Evolutionary conservation across 2,329 filamentous ascomycete genomes (phyloP).

Genomic region (Verticillium nubilum): DNA sequence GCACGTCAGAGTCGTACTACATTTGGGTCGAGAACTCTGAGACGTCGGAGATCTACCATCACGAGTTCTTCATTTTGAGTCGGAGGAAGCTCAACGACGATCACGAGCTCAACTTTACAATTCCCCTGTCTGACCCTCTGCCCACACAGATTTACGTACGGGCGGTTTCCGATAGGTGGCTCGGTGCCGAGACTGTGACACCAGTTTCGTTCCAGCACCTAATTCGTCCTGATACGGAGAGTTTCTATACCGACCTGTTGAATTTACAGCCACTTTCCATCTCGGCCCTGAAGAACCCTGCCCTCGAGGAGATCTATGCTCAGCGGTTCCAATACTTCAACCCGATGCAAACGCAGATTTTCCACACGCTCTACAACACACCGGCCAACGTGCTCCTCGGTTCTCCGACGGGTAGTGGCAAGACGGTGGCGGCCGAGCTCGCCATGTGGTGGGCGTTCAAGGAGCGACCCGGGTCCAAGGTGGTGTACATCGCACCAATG

Average conservation of each 20-base stretch:
- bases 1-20: constrained; percentile 93
- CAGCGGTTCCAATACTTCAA: constrained; percentile 95
- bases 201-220: constrained; percentile 97
- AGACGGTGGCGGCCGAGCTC: constrained; percentile 91
- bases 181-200: constrained; percentile 92
- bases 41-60: constrained; percentile 94
- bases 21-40: constrained; percentile 99
- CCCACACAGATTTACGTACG: constrained; percentile 95
- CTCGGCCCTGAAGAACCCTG: constrained; percentile 78
- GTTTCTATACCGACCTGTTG: constrained; percentile 89
- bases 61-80: constrained; percentile 93
- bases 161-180: constrained; percentile 90
- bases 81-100: constrained; percentile 87
- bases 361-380: constrained; percentile 93
- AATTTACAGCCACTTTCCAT: constrained; percentile 88
- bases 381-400: constrained; percentile 87
- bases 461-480: constrained; percentile 89
- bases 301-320: constrained; percentile 81
- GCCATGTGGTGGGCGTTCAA: constrained; percentile 99
- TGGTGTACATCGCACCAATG: constrained; percentile 99
- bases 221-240: constrained; percentile 95
- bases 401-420: constrained; percentile 94
- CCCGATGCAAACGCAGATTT: constrained; percentile 98
- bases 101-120: constrained; percentile 98
- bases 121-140: constrained; percentile 86